Percentiles rank a stretch among this genome's conserved stretches.
phyloP scores from a whole-genome alignment of 768 basidiomycete genomes.

The Psilocybe sp. region DNA sequence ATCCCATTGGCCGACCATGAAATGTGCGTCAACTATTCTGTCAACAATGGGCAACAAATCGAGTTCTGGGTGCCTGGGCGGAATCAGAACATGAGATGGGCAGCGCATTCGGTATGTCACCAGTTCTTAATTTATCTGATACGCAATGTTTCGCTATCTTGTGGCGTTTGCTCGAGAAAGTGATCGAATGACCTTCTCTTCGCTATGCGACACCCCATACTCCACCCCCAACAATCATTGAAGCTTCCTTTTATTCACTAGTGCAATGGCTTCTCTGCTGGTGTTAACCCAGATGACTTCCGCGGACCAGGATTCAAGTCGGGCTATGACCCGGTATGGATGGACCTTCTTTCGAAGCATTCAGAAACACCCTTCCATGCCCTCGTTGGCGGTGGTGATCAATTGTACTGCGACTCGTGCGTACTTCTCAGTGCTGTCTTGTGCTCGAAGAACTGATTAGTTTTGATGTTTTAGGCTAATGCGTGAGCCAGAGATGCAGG shows the following conservation, averaged over 20 bases:
- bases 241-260: conserved; percentile 21
- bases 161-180: too few relatives aligned
- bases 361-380: conserved; percentile 78
- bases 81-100: conserved; percentile 87
- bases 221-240: background rate
- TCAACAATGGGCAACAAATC: conserved; percentile 77
- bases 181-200: too few relatives aligned
- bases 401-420: conserved; percentile 82
- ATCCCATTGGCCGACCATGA: conserved; percentile 71
- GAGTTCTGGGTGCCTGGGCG: conserved; percentile 82
- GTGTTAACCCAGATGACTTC: conserved; percentile 88
- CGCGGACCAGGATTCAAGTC: conserved; percentile 74
- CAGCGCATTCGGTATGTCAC: conserved; percentile 72
- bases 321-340: conserved; percentile 92
- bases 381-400: conserved; percentile 93
- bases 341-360: conserved; percentile 86
- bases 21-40: conserved; percentile 74
- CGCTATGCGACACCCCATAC: too few relatives aligned
- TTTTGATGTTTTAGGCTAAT: conserved; percentile 48
- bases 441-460: background rate
- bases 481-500: conserved; percentile 85
- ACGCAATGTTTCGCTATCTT: background rate
- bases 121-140: background rate
- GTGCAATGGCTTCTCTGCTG: conserved; percentile 89
- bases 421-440: conserved; percentile 17